A percentile compares a stretch with the other conserved stretches of the same genome.
phyloP scores from a whole-genome alignment of 2,329 filamentous ascomycete species.

The Furcasterigmium sp. region DNA sequence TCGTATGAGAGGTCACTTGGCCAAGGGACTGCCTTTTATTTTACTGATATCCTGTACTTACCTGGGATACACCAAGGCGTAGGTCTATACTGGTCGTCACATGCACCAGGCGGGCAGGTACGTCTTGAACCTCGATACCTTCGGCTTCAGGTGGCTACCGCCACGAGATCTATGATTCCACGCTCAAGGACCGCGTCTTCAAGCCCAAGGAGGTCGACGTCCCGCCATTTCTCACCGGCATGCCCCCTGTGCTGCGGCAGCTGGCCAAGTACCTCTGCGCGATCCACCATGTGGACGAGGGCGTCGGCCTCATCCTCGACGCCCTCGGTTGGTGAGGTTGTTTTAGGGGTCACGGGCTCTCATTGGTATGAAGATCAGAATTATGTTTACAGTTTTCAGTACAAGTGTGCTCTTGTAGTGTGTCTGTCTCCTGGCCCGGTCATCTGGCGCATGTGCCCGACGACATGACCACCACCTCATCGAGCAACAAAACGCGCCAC shows the following conservation, averaged over 20 bases:
- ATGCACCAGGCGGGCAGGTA: slow-evolving; percentile 44
- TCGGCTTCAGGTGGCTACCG: slow-evolving; percentile 38
- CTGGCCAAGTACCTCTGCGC: slow-evolving; percentile 30
- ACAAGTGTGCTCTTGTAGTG: too few relatives aligned
- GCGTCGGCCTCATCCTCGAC: neutral
- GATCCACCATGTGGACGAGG: slow-evolving; percentile 1
- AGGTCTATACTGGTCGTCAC: slow-evolving; percentile 43
- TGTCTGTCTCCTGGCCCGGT: too few relatives aligned
- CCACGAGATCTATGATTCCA: slow-evolving; percentile 19
- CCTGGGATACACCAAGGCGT: too few relatives aligned
- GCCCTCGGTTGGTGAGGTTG: neutral
- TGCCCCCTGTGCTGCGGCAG: slow-evolving; percentile 33
- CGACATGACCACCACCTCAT: too few relatives aligned
- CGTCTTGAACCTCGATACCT: slow-evolving; percentile 28
- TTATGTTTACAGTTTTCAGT: too few relatives aligned
- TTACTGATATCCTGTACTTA: too few relatives aligned
- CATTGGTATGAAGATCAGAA: too few relatives aligned
- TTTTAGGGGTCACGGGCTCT: too few relatives aligned
- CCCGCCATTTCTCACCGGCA: slow-evolving; percentile 20
- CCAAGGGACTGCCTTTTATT: too few relatives aligned
- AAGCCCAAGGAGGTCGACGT: slow-evolving; percentile 27
- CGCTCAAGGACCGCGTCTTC: slow-evolving; percentile 17
- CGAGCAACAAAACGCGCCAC: too few relatives aligned
- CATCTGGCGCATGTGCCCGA: too few relatives aligned
- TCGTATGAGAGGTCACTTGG: too few relatives aligned